Evolutionary conservation across 2,329 filamentous ascomycete genomes (phyloP).

Genomic region (Ilyonectria sp.): DNA sequence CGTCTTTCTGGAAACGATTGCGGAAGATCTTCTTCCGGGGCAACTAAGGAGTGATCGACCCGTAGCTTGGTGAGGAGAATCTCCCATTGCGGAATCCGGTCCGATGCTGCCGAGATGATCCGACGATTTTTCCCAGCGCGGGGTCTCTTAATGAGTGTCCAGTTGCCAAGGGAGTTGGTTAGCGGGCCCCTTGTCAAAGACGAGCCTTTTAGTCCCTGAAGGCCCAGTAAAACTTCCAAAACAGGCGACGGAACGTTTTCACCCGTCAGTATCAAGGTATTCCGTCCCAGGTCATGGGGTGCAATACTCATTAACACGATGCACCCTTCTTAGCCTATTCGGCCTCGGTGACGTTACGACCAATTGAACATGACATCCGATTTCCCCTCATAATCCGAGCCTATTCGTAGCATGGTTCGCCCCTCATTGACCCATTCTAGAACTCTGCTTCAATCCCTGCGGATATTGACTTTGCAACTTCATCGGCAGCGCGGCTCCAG

Average conservation of each 20-base stretch:
- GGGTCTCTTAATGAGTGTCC: neutral
- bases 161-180: too few relatives aligned
- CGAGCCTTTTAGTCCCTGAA: neutral
- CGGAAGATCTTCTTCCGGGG: neutral
- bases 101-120: neutral
- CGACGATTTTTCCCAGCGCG: neutral
- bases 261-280: neutral
- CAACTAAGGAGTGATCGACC: neutral
- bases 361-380: neutral
- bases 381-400: neutral
- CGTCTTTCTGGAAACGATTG: neutral
- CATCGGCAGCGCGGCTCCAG: neutral
- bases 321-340: neutral
- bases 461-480: neutral
- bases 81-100: neutral
- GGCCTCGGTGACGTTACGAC: neutral
- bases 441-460: neutral
- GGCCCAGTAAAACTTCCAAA: neutral
- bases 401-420: neutral
- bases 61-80: neutral
- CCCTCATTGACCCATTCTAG: neutral
- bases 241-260: slow-evolving; percentile 1
- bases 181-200: too few relatives aligned
- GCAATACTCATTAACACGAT: neutral
- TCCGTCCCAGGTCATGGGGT: neutral